Conservation (phyloP, 2,329 filamentous ascomycete species). For the Fusarium secorum region DNA sequence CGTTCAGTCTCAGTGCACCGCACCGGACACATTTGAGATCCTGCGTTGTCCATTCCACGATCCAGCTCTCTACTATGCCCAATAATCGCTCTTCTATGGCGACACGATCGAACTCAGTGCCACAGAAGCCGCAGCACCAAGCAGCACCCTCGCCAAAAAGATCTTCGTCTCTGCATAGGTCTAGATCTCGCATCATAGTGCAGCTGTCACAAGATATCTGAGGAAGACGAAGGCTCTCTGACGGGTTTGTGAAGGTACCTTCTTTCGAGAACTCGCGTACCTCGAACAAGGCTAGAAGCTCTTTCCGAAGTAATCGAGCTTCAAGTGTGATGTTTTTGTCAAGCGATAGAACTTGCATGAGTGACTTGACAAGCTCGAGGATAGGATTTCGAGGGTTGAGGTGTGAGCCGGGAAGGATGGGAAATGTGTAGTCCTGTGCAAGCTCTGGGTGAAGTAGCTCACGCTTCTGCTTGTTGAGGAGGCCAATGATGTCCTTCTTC, state of each 20-base stretch:
- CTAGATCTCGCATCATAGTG: conserved; percentile 86
- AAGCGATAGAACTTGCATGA: conserved; percentile 91
- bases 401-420: conserved; percentile 77
- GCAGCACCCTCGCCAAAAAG: conserved; percentile 62
- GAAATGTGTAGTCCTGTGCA: conserved; percentile 86
- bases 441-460: conserved; percentile 91
- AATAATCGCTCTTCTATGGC: conserved; percentile 85
- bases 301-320: conserved; percentile 85
- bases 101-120: conserved; percentile 77
- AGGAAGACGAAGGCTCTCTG: conserved; percentile 73
- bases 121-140: conserved; percentile 84
- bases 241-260: conserved; percentile 88
- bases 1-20: conserved; percentile 80
- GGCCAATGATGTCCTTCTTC: conserved; percentile 82
- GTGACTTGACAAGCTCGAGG: conserved; percentile 87
- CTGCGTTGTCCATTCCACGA: conserved; percentile 85
- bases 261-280: conserved; percentile 92
- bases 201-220: conserved; percentile 90
- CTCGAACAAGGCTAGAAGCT: conserved; percentile 88
- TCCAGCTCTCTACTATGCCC: conserved; percentile 74
- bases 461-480: conserved; percentile 86
- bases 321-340: conserved; percentile 92
- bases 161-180: conserved; percentile 89
- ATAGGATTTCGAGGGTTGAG: conserved; percentile 68
- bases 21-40: conserved; percentile 82